Base-by-base conservation (phyloP, 139 green algal species). In the Gonium pectorale region DNA sequence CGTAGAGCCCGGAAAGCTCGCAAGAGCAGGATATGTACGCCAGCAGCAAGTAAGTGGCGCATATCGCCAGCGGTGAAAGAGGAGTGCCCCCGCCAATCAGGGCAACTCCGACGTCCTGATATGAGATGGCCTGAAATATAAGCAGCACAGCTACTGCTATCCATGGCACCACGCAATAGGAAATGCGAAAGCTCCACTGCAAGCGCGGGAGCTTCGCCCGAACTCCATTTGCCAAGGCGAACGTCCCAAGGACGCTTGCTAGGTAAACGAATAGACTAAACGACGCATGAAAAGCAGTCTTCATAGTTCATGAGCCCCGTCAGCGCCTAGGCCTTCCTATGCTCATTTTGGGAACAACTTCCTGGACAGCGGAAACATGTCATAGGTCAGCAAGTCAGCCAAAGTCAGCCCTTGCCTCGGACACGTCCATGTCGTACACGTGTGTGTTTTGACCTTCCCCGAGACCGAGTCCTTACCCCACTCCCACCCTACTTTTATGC, bases 1-100 rank as follows among this genome's bases (percentile, higher is more conserved):
- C 35, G 54, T 80, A 80, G 7, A 80, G 35, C 37, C 72, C 72
- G 24, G 72, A 52, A 2, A 68, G 43, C 11, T 80, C 72, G 41
- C 72, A 80, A 7, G 52, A 67, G 6, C 67, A 8, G 21, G 72
- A 56, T 26, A 80, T 27, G 52, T 80, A 80, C 7, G 51, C 35
- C 26, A 80, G 46, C 29, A 52, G 51, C 26, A 46, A 33, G 52
- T 66, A 56, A 4, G 22, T 52, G 8, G 56, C 2, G 56, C 2
- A 9, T 31, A 27, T 3, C 26, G 3, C 17, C 26, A 35, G 56
- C 17, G 24, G 24, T 35, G 11, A 64, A 40, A 4, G 21, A 80
- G 11, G 35, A 68, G 2, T 3, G 40, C 27, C 54, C 3, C n/a
- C 74, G 74, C 56, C 56, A 35, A 27, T 22, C 5, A 70, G 56